Conservation (phyloP, 1,139 yeast genomes). For the Candida smagusa region DNA sequence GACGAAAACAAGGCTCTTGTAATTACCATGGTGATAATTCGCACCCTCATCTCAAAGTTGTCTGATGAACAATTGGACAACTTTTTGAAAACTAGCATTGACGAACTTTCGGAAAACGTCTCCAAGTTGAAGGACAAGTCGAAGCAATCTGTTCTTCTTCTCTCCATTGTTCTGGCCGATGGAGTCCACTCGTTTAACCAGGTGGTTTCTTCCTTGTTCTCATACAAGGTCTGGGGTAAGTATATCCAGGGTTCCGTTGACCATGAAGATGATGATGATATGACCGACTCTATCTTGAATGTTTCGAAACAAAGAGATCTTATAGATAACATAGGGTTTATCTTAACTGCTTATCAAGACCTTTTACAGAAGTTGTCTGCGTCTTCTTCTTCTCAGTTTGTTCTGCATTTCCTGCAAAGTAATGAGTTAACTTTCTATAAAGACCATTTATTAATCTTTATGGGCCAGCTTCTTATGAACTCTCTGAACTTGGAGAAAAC, state of each 20-base stretch:
- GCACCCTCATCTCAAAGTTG: conserved; percentile 35
- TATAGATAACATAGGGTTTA: conserved; percentile 57
- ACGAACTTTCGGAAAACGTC: conserved; percentile 59
- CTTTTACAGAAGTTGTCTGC: conserved; percentile 13
- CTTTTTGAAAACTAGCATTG: conserved; percentile 39
- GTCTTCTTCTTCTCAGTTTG: conserved; percentile 9
- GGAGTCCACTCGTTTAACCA: conserved; percentile 40
- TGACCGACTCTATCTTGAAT: conserved; percentile 34
- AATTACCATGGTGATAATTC: conserved; percentile 49
- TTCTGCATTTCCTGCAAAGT: conserved; percentile 11
- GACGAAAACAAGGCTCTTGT: conserved; percentile 42
- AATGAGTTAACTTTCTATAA: conserved; percentile 43
- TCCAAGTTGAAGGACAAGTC: conserved; percentile 49
- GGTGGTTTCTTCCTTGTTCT: conserved; percentile 37
- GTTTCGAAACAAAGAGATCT: conserved; percentile 58
- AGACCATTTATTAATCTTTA: conserved; percentile 62
- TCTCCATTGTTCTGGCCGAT: conserved; percentile 51
- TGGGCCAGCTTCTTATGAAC: conserved; percentile 65
- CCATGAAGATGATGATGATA: conserved; percentile 12
- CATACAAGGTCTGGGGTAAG: conserved; percentile 37
- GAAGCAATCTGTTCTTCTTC: conserved; percentile 58
- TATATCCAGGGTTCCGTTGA: conserved; percentile 15
- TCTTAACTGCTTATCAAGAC: conserved; percentile 36
- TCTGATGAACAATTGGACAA: conserved; percentile 24
- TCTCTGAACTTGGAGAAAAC: conserved; percentile 66